A percentile compares a stretch with the other conserved stretches of the same genome.
Conservation (phyloP, 129 eudicot genomes). For the Chrysanthemum seticuspe region DNA sequence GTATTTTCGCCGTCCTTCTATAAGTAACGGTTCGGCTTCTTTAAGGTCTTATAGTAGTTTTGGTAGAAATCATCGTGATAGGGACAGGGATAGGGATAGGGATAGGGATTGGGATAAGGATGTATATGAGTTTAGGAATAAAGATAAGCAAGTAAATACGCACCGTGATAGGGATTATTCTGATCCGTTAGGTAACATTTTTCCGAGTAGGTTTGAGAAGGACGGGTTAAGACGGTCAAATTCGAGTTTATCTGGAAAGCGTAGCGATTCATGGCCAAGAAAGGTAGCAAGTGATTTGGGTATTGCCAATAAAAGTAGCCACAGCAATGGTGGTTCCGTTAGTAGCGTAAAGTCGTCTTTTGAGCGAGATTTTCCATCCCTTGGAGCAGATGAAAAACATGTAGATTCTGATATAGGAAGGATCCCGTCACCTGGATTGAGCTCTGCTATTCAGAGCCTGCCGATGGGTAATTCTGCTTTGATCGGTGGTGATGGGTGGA, state of each 20-base stretch:
- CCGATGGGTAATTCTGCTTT: constrained; percentile 55
- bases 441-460: constrained; percentile 64
- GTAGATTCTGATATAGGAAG: constrained; percentile 52
- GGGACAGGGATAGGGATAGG: constrained; percentile 63
- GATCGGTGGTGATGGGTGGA: constrained; percentile 84
- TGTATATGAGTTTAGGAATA: constrained; percentile 38
- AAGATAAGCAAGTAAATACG: constrained; percentile 54
- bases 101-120: constrained; percentile 65
- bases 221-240: constrained; percentile 75
- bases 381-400: constrained; percentile 74
- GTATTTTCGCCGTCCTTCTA: constrained; percentile 61
- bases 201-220: constrained; percentile 55
- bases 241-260: constrained; percentile 59
- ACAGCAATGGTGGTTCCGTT: constrained; percentile 32
- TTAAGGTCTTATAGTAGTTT: constrained; percentile 63
- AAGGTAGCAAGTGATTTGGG: constrained; percentile 43
- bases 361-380: constrained; percentile 80
- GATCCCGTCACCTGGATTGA: constrained; percentile 79
- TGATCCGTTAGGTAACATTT: constrained; percentile 55
- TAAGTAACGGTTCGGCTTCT: constrained; percentile 64
- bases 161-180: constrained; percentile 49
- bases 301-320: constrained; percentile 36
- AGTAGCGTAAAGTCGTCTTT: constrained; percentile 48
- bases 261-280: constrained; percentile 55
- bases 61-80: constrained; percentile 61